Base-by-base conservation (phyloP, 176 grass and related monocot species). In the Oryza punctata region DNA sequence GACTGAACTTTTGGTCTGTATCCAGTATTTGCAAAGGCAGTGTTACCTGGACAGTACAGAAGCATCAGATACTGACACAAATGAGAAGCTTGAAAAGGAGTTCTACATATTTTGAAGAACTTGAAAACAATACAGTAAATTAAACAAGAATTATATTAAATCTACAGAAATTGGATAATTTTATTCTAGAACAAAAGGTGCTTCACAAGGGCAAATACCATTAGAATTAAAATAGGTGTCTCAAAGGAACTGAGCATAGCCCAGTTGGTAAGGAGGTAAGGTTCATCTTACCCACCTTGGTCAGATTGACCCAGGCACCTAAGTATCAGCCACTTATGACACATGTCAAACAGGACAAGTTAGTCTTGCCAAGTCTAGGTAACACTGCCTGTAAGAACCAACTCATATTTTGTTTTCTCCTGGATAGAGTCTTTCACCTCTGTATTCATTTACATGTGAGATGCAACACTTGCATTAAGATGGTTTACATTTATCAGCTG, bases 21-120 rank as follows among this genome's bases (percentile, higher is more conserved):
- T 84, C 87, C 37, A 69, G 87, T 80, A 80, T 84, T 84, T 89
- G 76, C 76, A 80, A 80, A 80, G 81, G 63, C 81, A 84, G 81
- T 84, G 75, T 63, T 84, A 89, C 76, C 81, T 76, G 77, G 63
- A 83, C 49, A 80, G 52, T 44, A 70, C 28, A 44, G 63, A 76
- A 49, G 21, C 10, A 2, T 89, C 38, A 89, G 69, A 84, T 71
- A 79, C 65, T 1, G 21, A 50, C 46, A 67, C 40, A 67, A 78
- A 78, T 67, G 16, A 65, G 11, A 52, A 8, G 15, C 45, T n/a
- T 45, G 4, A 67, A 13, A 43, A 72, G 19, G 43, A 46, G 16
- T 32, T 73, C 67, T 33, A 57, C 11, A 86, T 10, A 67, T 15
- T 35, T 65, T 79, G 3, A 85, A 78, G 54, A 85, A 37, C 63